Percentiles rank a stretch among this genome's conserved stretches.
Conservation (phyloP, 257 asterid species). For the Capsicum baccatum region DNA sequence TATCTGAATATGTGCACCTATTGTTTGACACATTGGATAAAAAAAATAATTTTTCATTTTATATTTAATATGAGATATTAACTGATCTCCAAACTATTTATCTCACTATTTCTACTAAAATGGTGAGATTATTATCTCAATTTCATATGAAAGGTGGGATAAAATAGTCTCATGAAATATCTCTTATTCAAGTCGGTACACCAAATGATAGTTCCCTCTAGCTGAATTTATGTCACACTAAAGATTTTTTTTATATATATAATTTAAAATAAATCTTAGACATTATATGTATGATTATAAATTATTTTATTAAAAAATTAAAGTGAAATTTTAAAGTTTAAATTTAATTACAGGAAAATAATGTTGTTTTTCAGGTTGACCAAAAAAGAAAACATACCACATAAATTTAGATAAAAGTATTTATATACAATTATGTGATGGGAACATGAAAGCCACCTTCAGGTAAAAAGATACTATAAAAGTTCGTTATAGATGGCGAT, state of each 20-base stretch:
- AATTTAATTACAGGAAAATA: background rate
- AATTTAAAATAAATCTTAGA: background rate
- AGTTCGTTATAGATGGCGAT: constrained; percentile 31
- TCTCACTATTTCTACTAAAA: too few relatives aligned
- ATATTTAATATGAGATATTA: too few relatives aligned
- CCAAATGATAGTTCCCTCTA: too few relatives aligned
- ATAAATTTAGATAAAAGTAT: background rate
- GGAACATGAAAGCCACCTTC: constrained; percentile 29
- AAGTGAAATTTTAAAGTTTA: background rate
- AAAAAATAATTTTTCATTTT: too few relatives aligned
- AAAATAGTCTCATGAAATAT: too few relatives aligned
- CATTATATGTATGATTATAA: accelerated
- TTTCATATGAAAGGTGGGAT: too few relatives aligned
- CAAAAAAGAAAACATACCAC: accelerated
- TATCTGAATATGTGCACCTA: background rate
- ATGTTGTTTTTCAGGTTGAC: background rate
- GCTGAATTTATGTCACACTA: too few relatives aligned
- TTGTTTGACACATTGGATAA: too few relatives aligned
- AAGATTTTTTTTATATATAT: background rate
- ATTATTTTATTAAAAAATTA: background rate
- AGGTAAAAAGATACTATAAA: background rate
- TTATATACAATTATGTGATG: constrained; percentile 23
- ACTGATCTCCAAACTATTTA: too few relatives aligned
- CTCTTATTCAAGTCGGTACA: too few relatives aligned
- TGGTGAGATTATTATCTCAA: too few relatives aligned